Evolutionary conservation across 345 rosid genomes (phyloP).

Genomic region (Murraya koenigii): DNA sequence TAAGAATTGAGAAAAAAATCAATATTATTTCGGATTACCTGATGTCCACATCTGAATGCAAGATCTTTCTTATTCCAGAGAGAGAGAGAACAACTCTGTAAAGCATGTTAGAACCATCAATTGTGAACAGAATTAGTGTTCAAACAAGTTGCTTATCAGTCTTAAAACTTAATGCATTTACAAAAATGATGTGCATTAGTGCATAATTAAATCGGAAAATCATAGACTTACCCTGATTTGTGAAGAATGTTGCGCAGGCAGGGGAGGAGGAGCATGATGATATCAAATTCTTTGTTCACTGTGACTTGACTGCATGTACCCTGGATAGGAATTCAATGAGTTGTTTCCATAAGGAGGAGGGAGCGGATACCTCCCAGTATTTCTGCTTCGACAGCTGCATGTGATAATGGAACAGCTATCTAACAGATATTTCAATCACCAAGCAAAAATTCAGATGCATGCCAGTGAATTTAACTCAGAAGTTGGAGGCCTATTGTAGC

Average conservation of each 20-base stretch:
- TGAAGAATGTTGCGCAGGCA: not conserved
- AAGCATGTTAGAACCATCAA: not conserved
- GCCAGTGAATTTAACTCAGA: slow-evolving; percentile 31
- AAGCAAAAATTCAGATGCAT: not conserved
- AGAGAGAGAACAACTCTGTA: slow-evolving; percentile 32
- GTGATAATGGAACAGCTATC: not conserved
- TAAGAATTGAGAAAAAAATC: not conserved
- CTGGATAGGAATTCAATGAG: not conserved
- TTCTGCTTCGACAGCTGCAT: slow-evolving; percentile 34
- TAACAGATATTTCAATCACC: not conserved
- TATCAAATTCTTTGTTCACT: slow-evolving; percentile 7
- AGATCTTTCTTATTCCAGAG: slow-evolving; percentile 34
- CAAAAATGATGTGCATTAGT: not conserved
- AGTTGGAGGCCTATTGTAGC: slow-evolving; percentile 51
- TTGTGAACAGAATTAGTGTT: not conserved
- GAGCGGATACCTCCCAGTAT: slow-evolving; percentile 28
- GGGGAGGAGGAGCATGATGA: slow-evolving; percentile 1
- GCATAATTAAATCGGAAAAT: not conserved
- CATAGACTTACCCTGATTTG: slow-evolving; percentile 3
- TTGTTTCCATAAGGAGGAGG: slow-evolving; percentile 34
- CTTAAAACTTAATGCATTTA: not conserved
- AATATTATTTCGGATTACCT: slow-evolving; percentile 21
- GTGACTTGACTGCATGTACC: not conserved
- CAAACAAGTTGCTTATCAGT: not conserved
- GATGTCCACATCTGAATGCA: slow-evolving; percentile 43